Conservation (phyloP, 805 yeast genomes). For the Starmerella vitae region DNA sequence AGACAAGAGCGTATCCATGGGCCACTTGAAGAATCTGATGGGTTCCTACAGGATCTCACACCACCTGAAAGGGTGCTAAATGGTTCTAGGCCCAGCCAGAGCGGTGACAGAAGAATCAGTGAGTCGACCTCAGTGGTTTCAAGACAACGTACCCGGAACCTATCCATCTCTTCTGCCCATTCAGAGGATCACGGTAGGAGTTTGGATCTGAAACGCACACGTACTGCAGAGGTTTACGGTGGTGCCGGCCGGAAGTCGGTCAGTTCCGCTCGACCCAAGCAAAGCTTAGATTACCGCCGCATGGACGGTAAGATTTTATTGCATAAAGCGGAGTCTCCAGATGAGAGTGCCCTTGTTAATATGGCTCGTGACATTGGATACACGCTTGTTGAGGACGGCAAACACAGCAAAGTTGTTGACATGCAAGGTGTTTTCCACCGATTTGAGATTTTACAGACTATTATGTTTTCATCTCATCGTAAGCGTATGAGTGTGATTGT, state of each 20-base stretch:
- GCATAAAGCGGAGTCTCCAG: constrained; percentile 72
- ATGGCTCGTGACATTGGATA: constrained; percentile 64
- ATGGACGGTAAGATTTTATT: constrained; percentile 30
- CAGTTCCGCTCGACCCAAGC: constrained; percentile 11
- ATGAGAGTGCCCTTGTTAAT: constrained; percentile 67
- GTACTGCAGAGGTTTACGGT: constrained; percentile 3
- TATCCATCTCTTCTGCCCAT: neutral
- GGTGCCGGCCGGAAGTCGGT: constrained; percentile 7
- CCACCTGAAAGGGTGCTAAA: neutral
- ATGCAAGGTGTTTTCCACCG: constrained; percentile 35
- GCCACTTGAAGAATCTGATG: neutral
- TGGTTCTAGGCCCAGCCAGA: neutral
- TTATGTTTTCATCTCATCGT: constrained; percentile 57
- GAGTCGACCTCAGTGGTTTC: neutral
- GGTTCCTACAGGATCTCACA: neutral
- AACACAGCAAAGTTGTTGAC: constrained; percentile 35
- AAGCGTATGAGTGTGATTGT: constrained; percentile 68
- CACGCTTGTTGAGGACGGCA: constrained; percentile 41
- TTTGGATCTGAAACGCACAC: neutral
- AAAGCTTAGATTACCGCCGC: constrained; percentile 17
- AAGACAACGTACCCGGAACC: neutral
- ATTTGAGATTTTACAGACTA: constrained; percentile 40
- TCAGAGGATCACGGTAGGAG: neutral
- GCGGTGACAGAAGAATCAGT: neutral
- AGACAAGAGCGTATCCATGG: neutral